These are phyloP conservation scores for Penicillium sp. DNA, from an alignment of 2,329 filamentous ascomycete species.

Conservation along the genomic window DNA sequence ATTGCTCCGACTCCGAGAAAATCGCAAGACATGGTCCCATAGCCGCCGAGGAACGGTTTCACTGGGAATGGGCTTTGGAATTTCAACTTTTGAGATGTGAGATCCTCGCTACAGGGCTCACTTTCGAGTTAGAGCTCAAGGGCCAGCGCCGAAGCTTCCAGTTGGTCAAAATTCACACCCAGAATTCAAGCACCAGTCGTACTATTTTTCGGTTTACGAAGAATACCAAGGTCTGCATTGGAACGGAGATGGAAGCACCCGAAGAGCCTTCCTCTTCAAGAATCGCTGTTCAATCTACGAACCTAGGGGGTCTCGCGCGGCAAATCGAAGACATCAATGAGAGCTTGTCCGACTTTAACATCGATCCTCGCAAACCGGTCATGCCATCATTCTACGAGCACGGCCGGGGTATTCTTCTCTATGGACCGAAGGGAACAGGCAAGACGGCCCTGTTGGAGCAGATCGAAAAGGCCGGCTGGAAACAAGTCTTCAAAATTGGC, in stretches of 20 bases:
- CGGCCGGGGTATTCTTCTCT: conserved; percentile 65
- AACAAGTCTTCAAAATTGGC: conserved; percentile 57
- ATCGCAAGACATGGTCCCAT: conserved; percentile 38
- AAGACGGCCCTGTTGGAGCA: conserved; percentile 73
- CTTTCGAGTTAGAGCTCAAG: conserved; percentile 62
- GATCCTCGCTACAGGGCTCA: conserved; percentile 66
- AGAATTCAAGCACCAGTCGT: conserved; percentile 37
- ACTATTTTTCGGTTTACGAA: conserved; percentile 39
- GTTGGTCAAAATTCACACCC: conserved; percentile 55
- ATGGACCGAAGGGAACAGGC: conserved; percentile 80
- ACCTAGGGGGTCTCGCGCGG: conserved; percentile 66
- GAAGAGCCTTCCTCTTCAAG: conserved; percentile 9
- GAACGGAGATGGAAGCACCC: conserved; percentile 20
- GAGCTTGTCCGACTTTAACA: conserved; percentile 59
- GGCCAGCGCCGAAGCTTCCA: conserved; percentile 62
- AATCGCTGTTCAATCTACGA: conserved; percentile 40
- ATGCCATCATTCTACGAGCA: conserved; percentile 44
- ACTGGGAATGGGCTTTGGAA: conserved; percentile 52
- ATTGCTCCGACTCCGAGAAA: conserved; percentile 50
- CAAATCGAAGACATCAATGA: conserved; percentile 67
- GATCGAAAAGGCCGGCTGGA: conserved; percentile 68
- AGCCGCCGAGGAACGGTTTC: conserved; percentile 33
- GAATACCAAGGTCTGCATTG: conserved; percentile 33
- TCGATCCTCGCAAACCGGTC: conserved; percentile 24
- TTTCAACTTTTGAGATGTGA: conserved; percentile 57